Evolutionary conservation across 140 eudicot species (phyloP), one percentile per base, ranked within the genome.

Genomic region (Bidens hawaiensis): DNA sequence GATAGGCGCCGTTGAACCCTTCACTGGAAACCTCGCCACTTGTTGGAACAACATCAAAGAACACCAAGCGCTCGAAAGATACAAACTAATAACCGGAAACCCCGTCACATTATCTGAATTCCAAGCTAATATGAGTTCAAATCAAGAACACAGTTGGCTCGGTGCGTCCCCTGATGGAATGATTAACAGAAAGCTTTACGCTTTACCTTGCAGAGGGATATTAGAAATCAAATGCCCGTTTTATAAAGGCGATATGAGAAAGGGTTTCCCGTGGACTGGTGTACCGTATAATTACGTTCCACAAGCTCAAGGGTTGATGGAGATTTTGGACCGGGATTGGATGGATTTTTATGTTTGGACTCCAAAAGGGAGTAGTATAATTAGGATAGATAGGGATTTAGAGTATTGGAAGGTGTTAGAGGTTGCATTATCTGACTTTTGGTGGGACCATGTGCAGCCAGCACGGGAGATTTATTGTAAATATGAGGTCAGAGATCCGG

Each of bases 331-430:
- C 58, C 79, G 88, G 31, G 93, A 86, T 62, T 89, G 97, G 97
- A 90, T 86, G 94, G 94, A 90, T 74, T 58, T 86, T 61, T 90
- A 90, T 71, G 86, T 81, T 17, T 90, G 97, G 97, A 90, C 96
- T 34, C 75, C 77, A 5, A 82, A 77, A 31, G 94, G 97, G 17
- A 90, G 96, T 64, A 87, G 94, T 76, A 77, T 90, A 60, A 81
- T 87, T 77, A 79, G 97, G 79, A 34, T 86, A 53, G 31, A 81
- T 25, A 70, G 94, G 42, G 85, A 83, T 77, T 68, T 17, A 46
- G 94, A 86, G 40, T 90, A 86, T 60, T 90, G 97, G 97, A 77
- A 81, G 13, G 25, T 65, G 13, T n/a, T 90, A 59, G 77, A 79
- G 71, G 66, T 79, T 12, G 94, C 88, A 15, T 70, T 90, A 62